Base-by-base conservation (phyloP, 306 rosid species). In the Dryas drummondii region DNA sequence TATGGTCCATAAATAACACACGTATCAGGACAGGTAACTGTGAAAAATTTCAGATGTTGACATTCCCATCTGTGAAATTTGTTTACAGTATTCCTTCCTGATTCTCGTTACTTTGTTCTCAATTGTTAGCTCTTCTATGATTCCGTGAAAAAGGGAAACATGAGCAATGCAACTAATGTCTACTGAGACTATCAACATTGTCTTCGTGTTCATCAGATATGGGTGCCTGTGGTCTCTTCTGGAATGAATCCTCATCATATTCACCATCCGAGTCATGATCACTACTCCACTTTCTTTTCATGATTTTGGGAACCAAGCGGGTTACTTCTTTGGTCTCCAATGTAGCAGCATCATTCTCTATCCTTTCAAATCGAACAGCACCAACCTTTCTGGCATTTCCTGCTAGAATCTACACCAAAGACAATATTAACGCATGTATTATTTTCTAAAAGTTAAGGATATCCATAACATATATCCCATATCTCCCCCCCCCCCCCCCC, bases 311-410 rank as follows among this genome's bases (percentile, higher is more conserved):
- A 78, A 92, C 84, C 81, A 89, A 67, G 16, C 91, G 92, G 68
- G 99, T 82, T 83, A 92, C 84, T 59, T 78, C 90, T 60, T 89
- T 85, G n/a, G 76, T 59, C 79, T 82, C 93, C 86, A 83, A 50
- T 27, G 81, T 74, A 8, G 73, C 52, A 5, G 81, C 84, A 11
- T 74, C 92, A 57, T 65, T 81, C 65, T 87, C 85, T 80, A 88
- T 68, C 73, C 90, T 79, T 79, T 96, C 98, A 76, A 96, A 92
- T 82, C 98, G 92, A 82, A 92, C 93, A 1, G 98, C 97, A 27
- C 98, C 88, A 12, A 96, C 96, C 82, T 96, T 96, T 88, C 99
- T 89, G 41, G 98, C 98, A 83, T 96, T 96, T 83, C 99, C 99
- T 46, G 96, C 98, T 47, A 96, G 86, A 66, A 96, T 81, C 99